Evolutionary conservation across 129 eudicot species (phyloP).

Genomic region (Scalesia atractyloides): DNA sequence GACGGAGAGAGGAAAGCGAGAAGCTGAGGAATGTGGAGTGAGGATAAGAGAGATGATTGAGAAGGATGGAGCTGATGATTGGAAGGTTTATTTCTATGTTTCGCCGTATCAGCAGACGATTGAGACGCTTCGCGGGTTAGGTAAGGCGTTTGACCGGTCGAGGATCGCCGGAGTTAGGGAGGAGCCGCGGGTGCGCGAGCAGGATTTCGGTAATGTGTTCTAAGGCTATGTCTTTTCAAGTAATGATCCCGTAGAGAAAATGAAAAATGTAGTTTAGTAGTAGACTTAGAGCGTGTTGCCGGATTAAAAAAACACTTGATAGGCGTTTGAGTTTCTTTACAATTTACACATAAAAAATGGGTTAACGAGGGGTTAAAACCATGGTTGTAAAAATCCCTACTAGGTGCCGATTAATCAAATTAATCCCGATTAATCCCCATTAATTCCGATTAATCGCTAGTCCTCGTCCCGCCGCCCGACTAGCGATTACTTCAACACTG

Average conservation of each 20-base stretch:
- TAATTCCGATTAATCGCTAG: no score
- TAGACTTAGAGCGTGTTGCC: neutral
- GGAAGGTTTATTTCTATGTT: constrained; percentile 79
- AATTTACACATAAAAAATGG: no score
- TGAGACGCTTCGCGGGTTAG: constrained; percentile 59
- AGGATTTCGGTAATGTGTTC: constrained; percentile 65
- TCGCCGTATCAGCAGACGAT: constrained; percentile 65
- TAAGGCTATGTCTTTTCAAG: neutral
- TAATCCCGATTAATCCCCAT: no score
- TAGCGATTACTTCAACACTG: no score
- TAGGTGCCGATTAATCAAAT: no score
- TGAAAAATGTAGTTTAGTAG: no score
- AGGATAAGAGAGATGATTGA: constrained; percentile 63
- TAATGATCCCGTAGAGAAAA: no score
- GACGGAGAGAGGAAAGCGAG: constrained; percentile 56
- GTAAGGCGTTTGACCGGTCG: constrained; percentile 52
- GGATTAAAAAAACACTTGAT: no score
- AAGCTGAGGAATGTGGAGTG: constrained; percentile 68
- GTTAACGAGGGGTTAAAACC: no score
- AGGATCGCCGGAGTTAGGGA: constrained; percentile 82
- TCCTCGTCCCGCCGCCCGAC: no score
- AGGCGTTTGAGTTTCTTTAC: neutral
- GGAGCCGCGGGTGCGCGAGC: constrained; percentile 82
- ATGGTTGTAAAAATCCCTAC: no score
- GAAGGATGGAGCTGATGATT: constrained; percentile 63